These are phyloP conservation scores for Exophiala sideris DNA, from an alignment of 2,329 filamentous ascomycete genomes.

Conservation along the genomic window DNA sequence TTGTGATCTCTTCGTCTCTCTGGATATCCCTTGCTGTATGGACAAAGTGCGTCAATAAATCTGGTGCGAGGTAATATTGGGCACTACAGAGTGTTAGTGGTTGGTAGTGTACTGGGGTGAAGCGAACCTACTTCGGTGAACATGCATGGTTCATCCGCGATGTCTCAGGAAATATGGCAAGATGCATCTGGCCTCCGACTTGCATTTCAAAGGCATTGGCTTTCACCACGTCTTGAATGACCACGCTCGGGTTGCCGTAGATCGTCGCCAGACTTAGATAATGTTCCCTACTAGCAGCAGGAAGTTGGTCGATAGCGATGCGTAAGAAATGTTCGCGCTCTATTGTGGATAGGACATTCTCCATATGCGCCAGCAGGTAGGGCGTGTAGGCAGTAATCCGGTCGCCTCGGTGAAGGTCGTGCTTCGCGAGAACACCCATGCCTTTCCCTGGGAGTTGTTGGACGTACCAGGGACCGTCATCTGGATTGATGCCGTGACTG, in stretches of 20 bases:
- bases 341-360: slow-evolving; percentile 11
- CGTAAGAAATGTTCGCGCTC: slow-evolving; percentile 21
- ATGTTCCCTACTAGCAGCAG: slow-evolving; percentile 7
- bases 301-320: slow-evolving; percentile 18
- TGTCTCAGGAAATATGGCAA: slow-evolving; percentile 23
- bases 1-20: slow-evolving; percentile 88
- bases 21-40: slow-evolving; percentile 63
- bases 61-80: slow-evolving; percentile 19
- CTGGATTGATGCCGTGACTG: slow-evolving; percentile 9
- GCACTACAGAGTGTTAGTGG: slow-evolving; percentile 4
- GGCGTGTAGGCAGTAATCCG: slow-evolving; percentile 19
- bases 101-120: not conserved
- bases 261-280: slow-evolving; percentile 18
- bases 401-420: slow-evolving; percentile 15
- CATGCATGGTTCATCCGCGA: slow-evolving; percentile 24
- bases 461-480: slow-evolving; percentile 12
- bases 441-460: slow-evolving; percentile 14
- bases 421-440: slow-evolving; percentile 19
- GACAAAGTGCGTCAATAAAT: slow-evolving; percentile 19
- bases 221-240: slow-evolving; percentile 24
- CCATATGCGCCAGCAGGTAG: slow-evolving; percentile 21
- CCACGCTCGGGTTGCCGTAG: slow-evolving; percentile 15
- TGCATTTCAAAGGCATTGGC: slow-evolving; percentile 25
- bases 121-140: slow-evolving; percentile 20
- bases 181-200: slow-evolving; percentile 20